A percentile compares a stretch with the other conserved stretches of the same genome.
Evolutionary conservation across 495 filamentous ascomycete genomes (phyloP).

Genomic region (Hypomontagnella monticulosa): DNA sequence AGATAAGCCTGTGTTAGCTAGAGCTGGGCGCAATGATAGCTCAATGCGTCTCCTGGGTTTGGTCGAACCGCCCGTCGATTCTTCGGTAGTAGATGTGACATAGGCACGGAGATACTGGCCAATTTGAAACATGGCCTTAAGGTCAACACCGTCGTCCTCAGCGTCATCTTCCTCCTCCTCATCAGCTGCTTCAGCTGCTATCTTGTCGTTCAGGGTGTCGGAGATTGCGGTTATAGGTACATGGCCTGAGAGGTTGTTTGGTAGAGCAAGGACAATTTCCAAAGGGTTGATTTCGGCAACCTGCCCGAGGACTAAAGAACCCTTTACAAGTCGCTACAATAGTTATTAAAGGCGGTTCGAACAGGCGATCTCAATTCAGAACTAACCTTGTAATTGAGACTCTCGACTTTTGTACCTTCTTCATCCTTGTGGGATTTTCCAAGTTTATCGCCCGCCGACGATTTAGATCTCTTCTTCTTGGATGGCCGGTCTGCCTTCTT

Average conservation of each 20-base stretch:
- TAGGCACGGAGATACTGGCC: slow-evolving; percentile 91
- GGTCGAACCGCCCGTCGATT: slow-evolving; percentile 50
- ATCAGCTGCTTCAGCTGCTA: slow-evolving; percentile 67
- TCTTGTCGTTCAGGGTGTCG: slow-evolving; percentile 64
- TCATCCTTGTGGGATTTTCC: slow-evolving; percentile 55
- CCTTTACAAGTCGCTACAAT: slow-evolving; percentile 76
- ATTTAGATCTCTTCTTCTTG: slow-evolving; percentile 62
- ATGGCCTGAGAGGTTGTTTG: slow-evolving; percentile 92
- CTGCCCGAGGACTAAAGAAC: slow-evolving; percentile 86
- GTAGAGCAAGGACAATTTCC: slow-evolving; percentile 81
- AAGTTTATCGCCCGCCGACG: slow-evolving; percentile 63
- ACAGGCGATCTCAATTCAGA: neutral
- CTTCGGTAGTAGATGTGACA: slow-evolving; percentile 78
- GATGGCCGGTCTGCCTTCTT: slow-evolving; percentile 56
- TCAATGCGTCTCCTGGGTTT: slow-evolving; percentile 85
- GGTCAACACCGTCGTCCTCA: slow-evolving; percentile 68
- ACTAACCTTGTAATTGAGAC: slow-evolving; percentile 86
- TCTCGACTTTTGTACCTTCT: slow-evolving; percentile 76
- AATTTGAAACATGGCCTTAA: slow-evolving; percentile 76
- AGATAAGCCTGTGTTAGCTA: slow-evolving; percentile 77
- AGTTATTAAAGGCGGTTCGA: slow-evolving; percentile 50
- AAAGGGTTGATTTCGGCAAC: slow-evolving; percentile 81
- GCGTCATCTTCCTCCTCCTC: slow-evolving; percentile 61
- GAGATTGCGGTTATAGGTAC: slow-evolving; percentile 92
- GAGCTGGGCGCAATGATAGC: slow-evolving; percentile 78